phyloP scores from a whole-genome alignment of 306 rosid species.

The Glycine latifolia region DNA sequence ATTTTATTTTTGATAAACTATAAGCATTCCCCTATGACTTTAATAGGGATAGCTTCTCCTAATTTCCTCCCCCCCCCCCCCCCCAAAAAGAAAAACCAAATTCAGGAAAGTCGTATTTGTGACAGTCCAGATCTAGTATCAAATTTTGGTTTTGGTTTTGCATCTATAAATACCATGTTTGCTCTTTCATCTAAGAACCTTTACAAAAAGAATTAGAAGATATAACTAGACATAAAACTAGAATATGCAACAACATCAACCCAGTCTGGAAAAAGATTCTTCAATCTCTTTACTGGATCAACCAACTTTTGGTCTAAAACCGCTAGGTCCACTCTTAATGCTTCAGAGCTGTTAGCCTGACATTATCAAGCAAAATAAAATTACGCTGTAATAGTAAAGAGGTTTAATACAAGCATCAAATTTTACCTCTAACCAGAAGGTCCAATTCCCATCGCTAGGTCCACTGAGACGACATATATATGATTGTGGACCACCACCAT shows the following conservation, averaged over 20 bases:
- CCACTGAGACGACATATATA: conserved; percentile 86
- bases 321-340: conserved; percentile 76
- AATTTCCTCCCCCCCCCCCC: no score
- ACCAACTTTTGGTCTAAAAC: conserved; percentile 85
- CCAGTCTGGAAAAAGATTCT: conserved; percentile 86
- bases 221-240: conserved; percentile 75
- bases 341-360: conserved; percentile 76
- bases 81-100: background rate
- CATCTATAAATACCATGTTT: conserved; percentile 7
- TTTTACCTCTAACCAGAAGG: conserved; percentile 92
- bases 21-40: background rate
- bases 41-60: no score
- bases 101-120: background rate
- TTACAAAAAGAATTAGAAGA: conserved; percentile 45
- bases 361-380: conserved; percentile 17
- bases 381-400: conserved; percentile 15
- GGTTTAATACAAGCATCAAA: conserved; percentile 18
- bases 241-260: conserved; percentile 79
- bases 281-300: conserved; percentile 70
- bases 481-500: conserved; percentile 76
- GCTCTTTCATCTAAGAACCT: conserved; percentile 1
- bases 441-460: conserved; percentile 77
- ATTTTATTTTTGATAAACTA: no score
- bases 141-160: conserved; percentile 1
- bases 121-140: background rate